A percentile compares a stretch with the other conserved stretches of the same genome.
phyloP scores from a whole-genome alignment of 768 basidiomycete species.

The Suillus spraguei region DNA sequence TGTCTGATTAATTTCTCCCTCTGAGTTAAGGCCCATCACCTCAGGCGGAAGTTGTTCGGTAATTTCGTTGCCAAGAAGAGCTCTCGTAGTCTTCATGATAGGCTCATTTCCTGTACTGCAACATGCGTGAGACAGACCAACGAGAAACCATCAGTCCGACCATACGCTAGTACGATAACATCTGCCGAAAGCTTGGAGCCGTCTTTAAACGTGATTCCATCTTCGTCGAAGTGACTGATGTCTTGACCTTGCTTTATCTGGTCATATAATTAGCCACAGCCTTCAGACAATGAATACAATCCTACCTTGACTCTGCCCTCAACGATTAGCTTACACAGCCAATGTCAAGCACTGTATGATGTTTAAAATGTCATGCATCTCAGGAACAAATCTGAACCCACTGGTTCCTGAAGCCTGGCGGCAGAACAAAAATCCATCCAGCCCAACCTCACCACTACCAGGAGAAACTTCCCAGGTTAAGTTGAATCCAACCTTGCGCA shows the following conservation, averaged over 20 bases:
- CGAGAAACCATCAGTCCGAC: constrained; percentile 26
- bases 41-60: neutral
- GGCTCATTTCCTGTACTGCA: constrained; percentile 5
- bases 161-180: constrained; percentile 51
- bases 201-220: constrained; percentile 43
- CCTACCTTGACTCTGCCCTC: constrained; percentile 2
- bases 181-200: constrained; percentile 43
- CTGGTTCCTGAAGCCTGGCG: neutral
- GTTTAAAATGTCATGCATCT: neutral
- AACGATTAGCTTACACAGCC: neutral
- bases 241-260: constrained; percentile 36
- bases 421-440: neutral
- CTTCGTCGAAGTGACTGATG: constrained; percentile 41
- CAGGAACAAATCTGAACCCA: neutral
- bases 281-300: neutral
- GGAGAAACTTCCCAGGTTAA: constrained; percentile 2
- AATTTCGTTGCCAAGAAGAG: neutral
- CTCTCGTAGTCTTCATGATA: neutral
- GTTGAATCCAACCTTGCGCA: constrained; percentile 3
- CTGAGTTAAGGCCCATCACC: neutral
- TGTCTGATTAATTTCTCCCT: constrained; percentile 1
- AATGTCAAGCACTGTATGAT: constrained; percentile 15
- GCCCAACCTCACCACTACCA: constrained; percentile 2
- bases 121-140: neutral
- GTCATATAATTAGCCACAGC: constrained; percentile 1